These are phyloP conservation scores for Lithocarpus polystachyus DNA, from an alignment of 306 rosid species.

Conservation along the genomic window DNA sequence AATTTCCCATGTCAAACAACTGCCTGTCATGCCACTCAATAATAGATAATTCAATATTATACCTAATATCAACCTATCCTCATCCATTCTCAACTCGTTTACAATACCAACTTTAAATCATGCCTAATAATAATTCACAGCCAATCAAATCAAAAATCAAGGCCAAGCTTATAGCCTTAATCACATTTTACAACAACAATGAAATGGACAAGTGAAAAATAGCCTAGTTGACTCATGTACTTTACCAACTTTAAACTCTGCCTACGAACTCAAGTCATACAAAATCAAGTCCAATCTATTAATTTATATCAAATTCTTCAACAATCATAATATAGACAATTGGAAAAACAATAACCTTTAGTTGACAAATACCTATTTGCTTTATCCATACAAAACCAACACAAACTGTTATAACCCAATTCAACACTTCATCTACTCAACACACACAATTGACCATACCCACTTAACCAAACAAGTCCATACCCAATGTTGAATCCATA, in stretches of 20 bases:
- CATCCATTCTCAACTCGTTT: too few relatives aligned
- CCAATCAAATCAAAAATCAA: background rate
- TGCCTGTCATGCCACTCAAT: too few relatives aligned
- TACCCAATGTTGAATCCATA: background rate
- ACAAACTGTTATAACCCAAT: background rate
- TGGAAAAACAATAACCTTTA: background rate
- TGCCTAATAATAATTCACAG: background rate
- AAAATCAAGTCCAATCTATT: background rate
- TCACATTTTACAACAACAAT: background rate
- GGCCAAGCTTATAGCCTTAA: background rate
- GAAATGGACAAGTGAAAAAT: background rate
- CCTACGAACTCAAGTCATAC: background rate
- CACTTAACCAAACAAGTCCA: background rate
- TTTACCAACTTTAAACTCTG: background rate
- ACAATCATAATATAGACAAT: background rate
- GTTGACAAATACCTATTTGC: background rate
- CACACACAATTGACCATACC: background rate
- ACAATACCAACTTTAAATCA: too few relatives aligned
- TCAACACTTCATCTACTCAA: background rate
- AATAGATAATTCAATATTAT: too few relatives aligned
- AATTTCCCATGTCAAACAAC: too few relatives aligned
- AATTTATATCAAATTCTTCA: background rate
- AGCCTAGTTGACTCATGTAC: background rate
- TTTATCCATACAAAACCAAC: background rate
- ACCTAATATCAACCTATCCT: too few relatives aligned